phyloP scores from a whole-genome alignment of 176 grass and related monocot species.

The Carex myosuroides region DNA sequence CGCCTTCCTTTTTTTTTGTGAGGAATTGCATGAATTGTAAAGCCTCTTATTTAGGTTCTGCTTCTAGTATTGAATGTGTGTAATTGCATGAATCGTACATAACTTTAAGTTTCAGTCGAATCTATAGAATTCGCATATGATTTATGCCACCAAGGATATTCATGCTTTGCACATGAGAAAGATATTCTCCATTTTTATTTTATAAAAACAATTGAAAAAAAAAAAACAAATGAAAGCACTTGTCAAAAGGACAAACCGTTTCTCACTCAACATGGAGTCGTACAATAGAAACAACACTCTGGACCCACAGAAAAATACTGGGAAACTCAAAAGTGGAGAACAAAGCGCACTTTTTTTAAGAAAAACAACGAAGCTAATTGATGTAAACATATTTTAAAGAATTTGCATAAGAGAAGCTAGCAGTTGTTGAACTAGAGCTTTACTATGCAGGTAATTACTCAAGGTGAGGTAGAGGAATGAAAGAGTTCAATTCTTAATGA shows the following conservation, averaged over 20 bases:
- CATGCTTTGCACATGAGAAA: not conserved
- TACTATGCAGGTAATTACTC: not conserved
- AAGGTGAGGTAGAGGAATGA: not conserved
- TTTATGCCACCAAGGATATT: not conserved
- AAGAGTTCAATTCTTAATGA: not conserved
- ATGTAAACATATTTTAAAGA: not conserved
- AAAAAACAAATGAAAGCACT: not conserved
- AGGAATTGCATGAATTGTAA: no score
- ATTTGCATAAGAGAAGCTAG: not conserved
- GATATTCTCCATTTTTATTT: not conserved
- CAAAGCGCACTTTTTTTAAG: no score
- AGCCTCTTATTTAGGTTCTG: not conserved
- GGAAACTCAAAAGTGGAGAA: not conserved
- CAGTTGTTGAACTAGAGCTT: not conserved
- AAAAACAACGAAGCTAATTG: not conserved
- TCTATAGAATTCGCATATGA: not conserved
- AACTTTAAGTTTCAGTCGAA: not conserved
- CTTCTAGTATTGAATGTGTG: not conserved
- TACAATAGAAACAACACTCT: not conserved
- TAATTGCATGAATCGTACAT: not conserved
- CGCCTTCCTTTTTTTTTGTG: not conserved
- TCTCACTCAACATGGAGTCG: not conserved
- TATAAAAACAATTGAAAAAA: not conserved
- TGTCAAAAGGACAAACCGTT: not conserved
- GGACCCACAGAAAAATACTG: not conserved